Base-by-base conservation (phyloP, 192 early-diverging fungal genomes). In the Coemansia sp. region DNA sequence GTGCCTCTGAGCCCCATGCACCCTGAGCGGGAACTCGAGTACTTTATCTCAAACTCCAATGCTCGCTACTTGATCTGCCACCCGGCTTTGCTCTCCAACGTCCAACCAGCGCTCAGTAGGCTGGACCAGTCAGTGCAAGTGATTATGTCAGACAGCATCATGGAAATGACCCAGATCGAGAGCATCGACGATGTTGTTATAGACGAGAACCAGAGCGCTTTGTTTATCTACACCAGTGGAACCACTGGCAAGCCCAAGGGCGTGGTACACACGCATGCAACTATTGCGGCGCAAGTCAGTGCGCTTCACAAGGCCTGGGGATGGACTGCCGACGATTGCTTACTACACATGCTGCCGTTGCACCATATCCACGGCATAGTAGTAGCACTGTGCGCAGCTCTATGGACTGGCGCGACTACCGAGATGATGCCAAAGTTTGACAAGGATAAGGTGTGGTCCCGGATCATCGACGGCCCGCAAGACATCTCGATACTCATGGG, bases 401-500 rank as follows among this genome's bases (percentile, higher is more conserved):
- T 95, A 24, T 89, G 85, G 71, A 65, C 84, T 20, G 92, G 93
- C 44, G 95, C 92, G 2, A 91, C 90, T 0, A 79, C 89, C 16
- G 95, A 96, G 77, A 91, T 95, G 84, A 61, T 88, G 38, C 81
- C 87, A 34, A 87, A 87, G 38, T 93, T 95, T 73, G 86, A 93
- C 78, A 82, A 87, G 5, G 75, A 68, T 24, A 24, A 70, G 7
- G 88, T 92, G 8, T 95, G 93, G 94, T 53, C 75, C 36, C 83
- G 92, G 5, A 88, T 90, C 73, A 85, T 87, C 50, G 71, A 78
- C 40, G 76, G 80, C 6, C 67, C 78, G 18, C 75, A 87, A 52
- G 71, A 88, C 61, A 80, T 94, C 5, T 87, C 93, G 0, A 62
- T 95, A 15, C 90, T 95, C 62, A 96, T 95, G 95, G 93, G 92